Evolutionary conservation across 352 stramenopile genomes (phyloP).

Genomic region (Phytophthora ohioensis): DNA sequence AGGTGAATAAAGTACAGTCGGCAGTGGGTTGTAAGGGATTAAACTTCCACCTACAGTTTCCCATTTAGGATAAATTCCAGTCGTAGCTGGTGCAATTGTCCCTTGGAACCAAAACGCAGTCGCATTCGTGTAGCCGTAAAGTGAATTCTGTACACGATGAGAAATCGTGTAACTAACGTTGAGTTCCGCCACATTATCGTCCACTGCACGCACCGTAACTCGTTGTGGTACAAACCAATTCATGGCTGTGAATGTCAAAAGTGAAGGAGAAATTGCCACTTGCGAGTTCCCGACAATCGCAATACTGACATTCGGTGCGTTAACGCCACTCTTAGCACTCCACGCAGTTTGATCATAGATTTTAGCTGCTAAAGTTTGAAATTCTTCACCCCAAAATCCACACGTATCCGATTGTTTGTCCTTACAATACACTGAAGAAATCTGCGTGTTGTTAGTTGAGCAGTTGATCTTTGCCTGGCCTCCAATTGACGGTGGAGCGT

Average conservation of each 20-base stretch:
- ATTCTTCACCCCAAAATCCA: constrained; percentile 54
- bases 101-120: constrained; percentile 71
- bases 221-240: constrained; percentile 76
- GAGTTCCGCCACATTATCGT: constrained; percentile 56
- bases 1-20: constrained; percentile 58
- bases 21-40: constrained; percentile 75
- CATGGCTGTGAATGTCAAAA: constrained; percentile 66
- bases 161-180: constrained; percentile 51
- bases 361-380: constrained; percentile 33
- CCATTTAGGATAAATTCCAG: constrained; percentile 39
- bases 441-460: constrained; percentile 1
- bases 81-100: constrained; percentile 26
- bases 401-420: constrained; percentile 47
- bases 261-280: constrained; percentile 54
- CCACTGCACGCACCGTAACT: constrained; percentile 54
- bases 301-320: constrained; percentile 62
- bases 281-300: constrained; percentile 60
- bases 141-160: constrained; percentile 62
- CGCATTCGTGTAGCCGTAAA: constrained; percentile 52
- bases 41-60: constrained; percentile 12
- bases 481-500: constrained; percentile 53
- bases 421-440: constrained; percentile 42
- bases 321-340: background rate
- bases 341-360: constrained; percentile 46
- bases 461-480: constrained; percentile 14